phyloP scores from a whole-genome alignment of 2,329 filamentous ascomycete species.

The Chalaropsis ovoidea region DNA sequence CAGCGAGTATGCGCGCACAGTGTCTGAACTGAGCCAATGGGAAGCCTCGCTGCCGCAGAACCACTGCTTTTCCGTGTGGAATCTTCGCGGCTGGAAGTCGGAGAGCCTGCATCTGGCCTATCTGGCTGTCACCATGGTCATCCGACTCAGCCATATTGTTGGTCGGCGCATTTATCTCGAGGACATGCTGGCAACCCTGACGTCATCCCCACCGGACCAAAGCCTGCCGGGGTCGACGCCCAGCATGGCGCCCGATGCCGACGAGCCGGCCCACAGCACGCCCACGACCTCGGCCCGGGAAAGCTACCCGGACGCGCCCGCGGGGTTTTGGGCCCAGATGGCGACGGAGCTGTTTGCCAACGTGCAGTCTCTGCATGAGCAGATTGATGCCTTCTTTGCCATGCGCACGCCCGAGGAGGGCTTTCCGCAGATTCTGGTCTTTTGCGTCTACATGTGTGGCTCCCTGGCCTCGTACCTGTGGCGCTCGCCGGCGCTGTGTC shows the following conservation, averaged over 20 bases:
- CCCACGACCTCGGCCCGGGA: constrained; percentile 17
- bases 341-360: constrained; percentile 33
- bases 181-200: constrained; percentile 28
- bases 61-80: constrained; percentile 34
- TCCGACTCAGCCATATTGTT: constrained; percentile 34
- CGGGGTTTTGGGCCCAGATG: constrained; percentile 30
- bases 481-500: constrained; percentile 31
- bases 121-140: constrained; percentile 33
- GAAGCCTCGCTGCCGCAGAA: constrained; percentile 31
- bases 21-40: constrained; percentile 28
- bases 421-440: constrained; percentile 34
- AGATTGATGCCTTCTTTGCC: constrained; percentile 32
- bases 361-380: constrained; percentile 33
- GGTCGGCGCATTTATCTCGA: constrained; percentile 32
- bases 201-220: constrained; percentile 16
- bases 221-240: constrained; percentile 20
- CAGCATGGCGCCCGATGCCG: constrained; percentile 19
- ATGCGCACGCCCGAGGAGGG: constrained; percentile 30
- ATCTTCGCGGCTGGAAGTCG: constrained; percentile 33
- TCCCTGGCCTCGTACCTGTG: constrained; percentile 32
- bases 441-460: constrained; percentile 36
- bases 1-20: constrained; percentile 29
- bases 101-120: constrained; percentile 34
- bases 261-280: constrained; percentile 20
- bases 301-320: constrained; percentile 26